phyloP scores from a whole-genome alignment of 2,329 filamentous ascomycete genomes.

The Arachnopeziza araneosa region DNA sequence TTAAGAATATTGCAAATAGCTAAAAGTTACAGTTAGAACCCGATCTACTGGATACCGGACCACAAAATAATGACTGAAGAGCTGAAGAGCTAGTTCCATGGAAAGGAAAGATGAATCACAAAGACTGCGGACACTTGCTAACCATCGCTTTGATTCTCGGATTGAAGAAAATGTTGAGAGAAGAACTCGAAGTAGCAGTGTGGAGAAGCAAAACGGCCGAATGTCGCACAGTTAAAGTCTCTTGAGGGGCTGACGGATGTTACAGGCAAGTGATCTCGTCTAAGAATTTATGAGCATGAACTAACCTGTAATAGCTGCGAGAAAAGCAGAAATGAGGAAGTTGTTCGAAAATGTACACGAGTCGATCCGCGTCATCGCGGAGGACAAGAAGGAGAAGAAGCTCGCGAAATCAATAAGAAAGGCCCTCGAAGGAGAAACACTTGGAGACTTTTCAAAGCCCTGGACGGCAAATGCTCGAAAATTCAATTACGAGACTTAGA shows the following conservation, averaged over 20 bases:
- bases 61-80: neutral
- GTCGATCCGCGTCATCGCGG: neutral
- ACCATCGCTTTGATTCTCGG: neutral
- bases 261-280: neutral
- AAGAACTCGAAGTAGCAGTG: neutral
- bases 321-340: neutral
- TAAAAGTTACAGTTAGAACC: neutral
- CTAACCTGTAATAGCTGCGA: neutral
- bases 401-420: neutral
- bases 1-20: neutral
- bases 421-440: neutral
- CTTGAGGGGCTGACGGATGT: neutral
- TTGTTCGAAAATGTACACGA: neutral
- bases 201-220: neutral
- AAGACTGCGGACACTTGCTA: neutral
- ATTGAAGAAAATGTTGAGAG: neutral
- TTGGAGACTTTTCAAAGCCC: neutral
- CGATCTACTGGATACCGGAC: neutral
- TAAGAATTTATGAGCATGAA: neutral
- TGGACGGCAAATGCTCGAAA: neutral
- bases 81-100: neutral
- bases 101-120: neutral
- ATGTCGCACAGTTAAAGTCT: neutral
- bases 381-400: neutral
- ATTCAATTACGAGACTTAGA: neutral